phyloP scores from a whole-genome alignment of 371 early-diverging fungal species.

The Mortierella sp. region DNA sequence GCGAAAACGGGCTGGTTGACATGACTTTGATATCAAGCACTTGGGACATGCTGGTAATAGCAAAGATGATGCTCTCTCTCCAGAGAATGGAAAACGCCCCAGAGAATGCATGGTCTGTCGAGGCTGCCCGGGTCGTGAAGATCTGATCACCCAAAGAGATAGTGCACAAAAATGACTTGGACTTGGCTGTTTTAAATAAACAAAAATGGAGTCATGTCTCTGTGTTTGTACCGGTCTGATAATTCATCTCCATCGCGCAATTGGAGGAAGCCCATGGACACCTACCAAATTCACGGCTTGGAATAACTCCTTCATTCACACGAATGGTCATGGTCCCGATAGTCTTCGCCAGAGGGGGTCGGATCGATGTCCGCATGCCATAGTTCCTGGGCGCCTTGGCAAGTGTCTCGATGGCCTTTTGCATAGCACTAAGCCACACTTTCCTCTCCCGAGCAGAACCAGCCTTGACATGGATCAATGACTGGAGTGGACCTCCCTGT shows the following conservation, averaged over 20 bases:
- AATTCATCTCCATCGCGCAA: no score
- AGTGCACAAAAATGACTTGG: constrained; percentile 35
- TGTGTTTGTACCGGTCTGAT: no score
- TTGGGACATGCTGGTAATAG: constrained; percentile 30
- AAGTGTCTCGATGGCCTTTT: constrained; percentile 39
- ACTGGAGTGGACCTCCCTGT: constrained; percentile 8
- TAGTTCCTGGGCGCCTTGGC: constrained; percentile 40
- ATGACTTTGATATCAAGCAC: constrained; percentile 36
- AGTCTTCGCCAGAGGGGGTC: constrained; percentile 42
- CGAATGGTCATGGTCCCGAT: constrained; percentile 49
- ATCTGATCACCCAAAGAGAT: constrained; percentile 35
- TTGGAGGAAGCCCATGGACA: not conserved
- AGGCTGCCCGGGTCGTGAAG: constrained; percentile 26
- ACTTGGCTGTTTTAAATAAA: constrained; percentile 23
- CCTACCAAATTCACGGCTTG: constrained; percentile 48
- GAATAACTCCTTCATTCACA: constrained; percentile 30
- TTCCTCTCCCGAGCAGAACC: constrained; percentile 26
- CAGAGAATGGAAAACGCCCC: constrained; percentile 37
- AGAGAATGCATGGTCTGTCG: constrained; percentile 29
- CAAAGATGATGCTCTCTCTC: constrained; percentile 49
- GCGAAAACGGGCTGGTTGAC: constrained; percentile 39
- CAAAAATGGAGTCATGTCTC: not conserved
- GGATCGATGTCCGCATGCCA: constrained; percentile 48
- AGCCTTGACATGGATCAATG: constrained; percentile 36
- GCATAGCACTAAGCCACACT: constrained; percentile 25